phyloP scores from a whole-genome alignment of 257 asterid genomes.

The Scutellaria baicalensis region DNA sequence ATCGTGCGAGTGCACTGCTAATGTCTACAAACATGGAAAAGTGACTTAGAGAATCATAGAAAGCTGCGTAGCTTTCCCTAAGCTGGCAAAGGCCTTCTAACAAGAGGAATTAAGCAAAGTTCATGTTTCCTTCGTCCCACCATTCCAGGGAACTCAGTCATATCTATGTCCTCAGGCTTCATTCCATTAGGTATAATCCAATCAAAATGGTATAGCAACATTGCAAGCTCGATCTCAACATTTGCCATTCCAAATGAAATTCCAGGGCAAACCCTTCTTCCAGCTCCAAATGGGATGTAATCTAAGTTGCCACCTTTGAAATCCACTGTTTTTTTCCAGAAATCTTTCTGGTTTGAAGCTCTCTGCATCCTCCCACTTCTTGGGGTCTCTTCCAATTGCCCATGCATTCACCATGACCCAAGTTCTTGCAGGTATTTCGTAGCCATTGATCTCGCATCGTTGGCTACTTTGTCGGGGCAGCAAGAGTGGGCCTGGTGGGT shows the following conservation, averaged over 20 bases:
- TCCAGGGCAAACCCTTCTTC: constrained; percentile 30
- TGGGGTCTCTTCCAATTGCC: constrained; percentile 20
- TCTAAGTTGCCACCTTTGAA: not conserved
- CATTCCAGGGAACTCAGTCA: constrained; percentile 9
- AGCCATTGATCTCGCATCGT: constrained; percentile 5
- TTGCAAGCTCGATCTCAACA: constrained; percentile 10
- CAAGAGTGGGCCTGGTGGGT: constrained; percentile 14
- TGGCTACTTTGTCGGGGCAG: constrained; percentile 8
- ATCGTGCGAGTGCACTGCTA: too few relatives aligned
- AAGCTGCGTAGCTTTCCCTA: too few relatives aligned
- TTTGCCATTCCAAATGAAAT: not conserved
- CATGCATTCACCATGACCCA: constrained; percentile 13
- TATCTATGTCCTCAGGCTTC: constrained; percentile 11
- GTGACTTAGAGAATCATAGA: too few relatives aligned
- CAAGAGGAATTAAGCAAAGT: constrained; percentile 2
- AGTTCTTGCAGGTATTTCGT: constrained; percentile 8
- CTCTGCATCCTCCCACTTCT: constrained; percentile 16
- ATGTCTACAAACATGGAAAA: too few relatives aligned
- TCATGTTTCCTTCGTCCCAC: not conserved
- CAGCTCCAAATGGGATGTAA: constrained; percentile 23
- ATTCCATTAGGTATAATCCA: constrained; percentile 20
- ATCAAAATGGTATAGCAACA: constrained; percentile 20
- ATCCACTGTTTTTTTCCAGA: not conserved
- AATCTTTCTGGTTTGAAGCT: constrained; percentile 20
- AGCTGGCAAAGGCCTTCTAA: constrained; percentile 3